Conservation (phyloP, 192 early-diverging fungal genomes). For the Allomyces javanicus region DNA sequence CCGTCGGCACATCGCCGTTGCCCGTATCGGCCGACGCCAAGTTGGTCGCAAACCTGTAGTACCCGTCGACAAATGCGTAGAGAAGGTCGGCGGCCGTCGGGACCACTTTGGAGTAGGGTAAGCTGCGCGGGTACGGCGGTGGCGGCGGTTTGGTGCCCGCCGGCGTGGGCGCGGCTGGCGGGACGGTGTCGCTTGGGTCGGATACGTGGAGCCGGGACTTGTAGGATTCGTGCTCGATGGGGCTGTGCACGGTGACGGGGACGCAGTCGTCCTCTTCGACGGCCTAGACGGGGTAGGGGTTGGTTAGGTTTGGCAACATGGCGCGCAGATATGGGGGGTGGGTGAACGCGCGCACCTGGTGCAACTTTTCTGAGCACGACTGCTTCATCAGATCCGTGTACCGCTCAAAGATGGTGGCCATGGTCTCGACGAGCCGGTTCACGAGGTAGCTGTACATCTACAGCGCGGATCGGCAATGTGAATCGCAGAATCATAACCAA, state of each 20-base stretch:
- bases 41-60: not conserved
- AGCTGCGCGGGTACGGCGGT: conserved; percentile 39
- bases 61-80: not conserved
- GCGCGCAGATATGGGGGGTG: not conserved
- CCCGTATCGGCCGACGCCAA: not conserved
- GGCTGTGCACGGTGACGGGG: conserved; percentile 46
- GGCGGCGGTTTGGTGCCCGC: too few relatives aligned
- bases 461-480: conserved; percentile 1
- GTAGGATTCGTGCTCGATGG: conserved; percentile 30
- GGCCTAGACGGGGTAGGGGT: conserved; percentile 17
- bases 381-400: conserved; percentile 57
- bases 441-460: conserved; percentile 60
- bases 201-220: too few relatives aligned
- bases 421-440: conserved; percentile 40
- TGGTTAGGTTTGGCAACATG: too few relatives aligned
- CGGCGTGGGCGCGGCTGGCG: too few relatives aligned
- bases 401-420: conserved; percentile 54
- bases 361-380: conserved; percentile 40
- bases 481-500: not conserved
- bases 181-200: too few relatives aligned
- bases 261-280: conserved; percentile 64
- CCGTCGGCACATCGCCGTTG: not conserved
- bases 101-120: conserved; percentile 69
- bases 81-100: conserved; percentile 14
- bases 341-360: conserved; percentile 26